phyloP scores from a whole-genome alignment of 2,329 filamentous ascomycete species.

The Aureobasidium sp. region DNA sequence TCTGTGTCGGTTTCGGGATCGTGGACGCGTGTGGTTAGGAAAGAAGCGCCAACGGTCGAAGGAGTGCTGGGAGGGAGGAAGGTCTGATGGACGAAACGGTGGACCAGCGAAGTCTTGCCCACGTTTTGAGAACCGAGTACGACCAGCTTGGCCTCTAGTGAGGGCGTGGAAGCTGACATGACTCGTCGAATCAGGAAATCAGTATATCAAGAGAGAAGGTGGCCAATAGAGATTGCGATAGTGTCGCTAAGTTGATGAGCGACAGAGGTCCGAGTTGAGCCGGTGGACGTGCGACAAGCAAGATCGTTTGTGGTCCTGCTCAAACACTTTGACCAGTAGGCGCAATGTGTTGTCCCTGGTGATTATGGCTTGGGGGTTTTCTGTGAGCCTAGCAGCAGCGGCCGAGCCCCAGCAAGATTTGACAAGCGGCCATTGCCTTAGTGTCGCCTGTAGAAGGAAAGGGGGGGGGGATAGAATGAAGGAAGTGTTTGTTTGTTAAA shows the following conservation, averaged over 20 bases:
- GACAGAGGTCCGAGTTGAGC: not conserved
- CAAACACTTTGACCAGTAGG: not conserved
- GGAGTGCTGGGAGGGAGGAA: conserved; percentile 65
- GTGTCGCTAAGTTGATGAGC: not conserved
- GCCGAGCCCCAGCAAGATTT: conserved; percentile 7
- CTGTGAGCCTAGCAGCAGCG: not conserved
- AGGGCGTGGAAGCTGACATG: conserved; percentile 35
- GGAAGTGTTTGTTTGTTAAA: not conserved
- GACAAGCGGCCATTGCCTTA: conserved; percentile 17
- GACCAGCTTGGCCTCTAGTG: conserved; percentile 84
- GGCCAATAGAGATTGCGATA: not conserved
- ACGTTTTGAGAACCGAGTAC: conserved; percentile 84
- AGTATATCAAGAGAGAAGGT: conserved; percentile 1
- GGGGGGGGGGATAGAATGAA: not conserved
- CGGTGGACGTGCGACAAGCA: not conserved
- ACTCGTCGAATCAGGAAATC: conserved; percentile 1
- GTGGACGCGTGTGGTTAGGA: conserved; percentile 70
- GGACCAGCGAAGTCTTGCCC: conserved; percentile 82
- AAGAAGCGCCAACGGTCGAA: conserved; percentile 57
- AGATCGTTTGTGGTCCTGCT: conserved; percentile 12
- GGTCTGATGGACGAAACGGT: conserved; percentile 77
- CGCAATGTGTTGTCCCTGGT: conserved; percentile 5
- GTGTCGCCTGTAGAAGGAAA: conserved; percentile 12
- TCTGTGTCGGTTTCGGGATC: conserved; percentile 88
- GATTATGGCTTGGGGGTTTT: not conserved